phyloP scores from a whole-genome alignment of 2,329 filamentous ascomycete species.

The Botryotinia calthae region DNA sequence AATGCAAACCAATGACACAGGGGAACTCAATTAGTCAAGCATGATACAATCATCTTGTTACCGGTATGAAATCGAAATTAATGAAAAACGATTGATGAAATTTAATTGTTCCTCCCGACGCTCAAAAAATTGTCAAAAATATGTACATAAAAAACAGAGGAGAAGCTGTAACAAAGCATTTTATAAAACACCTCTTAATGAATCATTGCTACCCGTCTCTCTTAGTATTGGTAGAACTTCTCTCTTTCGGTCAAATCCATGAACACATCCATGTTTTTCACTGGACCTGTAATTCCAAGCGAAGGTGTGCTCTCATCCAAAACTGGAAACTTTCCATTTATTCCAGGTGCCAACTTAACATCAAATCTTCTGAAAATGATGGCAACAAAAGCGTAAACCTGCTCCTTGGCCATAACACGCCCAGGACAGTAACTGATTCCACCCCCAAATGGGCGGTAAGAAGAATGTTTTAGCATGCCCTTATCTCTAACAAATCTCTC shows the following conservation, averaged over 20 bases:
- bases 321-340: constrained; percentile 8
- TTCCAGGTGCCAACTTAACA: constrained; percentile 5
- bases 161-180: background rate
- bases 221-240: background rate
- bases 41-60: background rate
- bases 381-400: constrained; percentile 19
- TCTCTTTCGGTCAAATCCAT: constrained; percentile 2
- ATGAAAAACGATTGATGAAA: background rate
- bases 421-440: constrained; percentile 22
- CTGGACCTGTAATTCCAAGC: constrained; percentile 12
- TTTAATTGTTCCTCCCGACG: background rate
- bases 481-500: constrained; percentile 15
- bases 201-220: background rate
- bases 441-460: constrained; percentile 20
- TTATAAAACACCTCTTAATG: background rate
- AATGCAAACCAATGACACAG: background rate
- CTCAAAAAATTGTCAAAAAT: background rate
- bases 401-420: constrained; percentile 18
- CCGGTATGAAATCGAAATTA: background rate
- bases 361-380: constrained; percentile 19
- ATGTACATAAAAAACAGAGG: background rate
- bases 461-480: constrained; percentile 10
- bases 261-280: constrained; percentile 15
- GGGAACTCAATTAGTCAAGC: background rate
- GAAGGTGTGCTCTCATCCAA: constrained; percentile 16